A percentile compares a stretch with the other conserved stretches of the same genome.
Evolutionary conservation across 257 asterid species (phyloP).

Genomic region (Lycium ferocissimum): DNA sequence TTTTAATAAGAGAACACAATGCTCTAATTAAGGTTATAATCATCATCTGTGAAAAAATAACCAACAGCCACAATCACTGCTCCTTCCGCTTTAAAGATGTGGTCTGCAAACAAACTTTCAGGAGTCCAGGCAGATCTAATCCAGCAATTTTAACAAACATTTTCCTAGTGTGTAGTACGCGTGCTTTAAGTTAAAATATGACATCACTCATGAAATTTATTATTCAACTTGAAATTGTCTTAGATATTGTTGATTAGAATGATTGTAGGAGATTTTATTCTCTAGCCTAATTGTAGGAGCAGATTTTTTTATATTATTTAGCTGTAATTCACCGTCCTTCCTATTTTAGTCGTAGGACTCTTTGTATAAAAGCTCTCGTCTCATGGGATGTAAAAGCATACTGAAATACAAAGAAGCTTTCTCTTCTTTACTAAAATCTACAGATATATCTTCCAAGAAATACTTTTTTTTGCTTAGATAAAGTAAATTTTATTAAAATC

Average conservation of each 20-base stretch:
- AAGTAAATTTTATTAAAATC: background rate
- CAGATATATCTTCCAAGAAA: slow-evolving; percentile 20
- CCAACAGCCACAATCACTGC: background rate
- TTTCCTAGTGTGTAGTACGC: background rate
- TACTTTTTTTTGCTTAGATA: background rate
- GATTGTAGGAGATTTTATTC: background rate
- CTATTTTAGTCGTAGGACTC: background rate
- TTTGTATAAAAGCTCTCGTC: background rate
- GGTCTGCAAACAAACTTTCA: background rate
- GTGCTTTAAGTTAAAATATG: background rate
- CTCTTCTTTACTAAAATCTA: slow-evolving; percentile 8
- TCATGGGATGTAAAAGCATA: slow-evolving; percentile 3
- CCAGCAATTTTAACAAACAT: slow-evolving; percentile 18
- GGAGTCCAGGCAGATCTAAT: slow-evolving; percentile 2
- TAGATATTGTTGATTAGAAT: background rate
- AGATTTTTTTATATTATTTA: background rate
- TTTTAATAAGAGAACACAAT: background rate
- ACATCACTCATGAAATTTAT: background rate
- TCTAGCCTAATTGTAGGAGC: slow-evolving; percentile 3
- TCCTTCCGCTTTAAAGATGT: slow-evolving; percentile 1
- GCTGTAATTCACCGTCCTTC: background rate
- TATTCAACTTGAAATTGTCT: background rate
- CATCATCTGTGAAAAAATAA: slow-evolving; percentile 21
- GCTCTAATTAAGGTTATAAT: background rate
- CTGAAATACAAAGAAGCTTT: background rate